Base-by-base conservation (phyloP, 176 grass and related monocot genomes). In the Zoysia japonica region DNA sequence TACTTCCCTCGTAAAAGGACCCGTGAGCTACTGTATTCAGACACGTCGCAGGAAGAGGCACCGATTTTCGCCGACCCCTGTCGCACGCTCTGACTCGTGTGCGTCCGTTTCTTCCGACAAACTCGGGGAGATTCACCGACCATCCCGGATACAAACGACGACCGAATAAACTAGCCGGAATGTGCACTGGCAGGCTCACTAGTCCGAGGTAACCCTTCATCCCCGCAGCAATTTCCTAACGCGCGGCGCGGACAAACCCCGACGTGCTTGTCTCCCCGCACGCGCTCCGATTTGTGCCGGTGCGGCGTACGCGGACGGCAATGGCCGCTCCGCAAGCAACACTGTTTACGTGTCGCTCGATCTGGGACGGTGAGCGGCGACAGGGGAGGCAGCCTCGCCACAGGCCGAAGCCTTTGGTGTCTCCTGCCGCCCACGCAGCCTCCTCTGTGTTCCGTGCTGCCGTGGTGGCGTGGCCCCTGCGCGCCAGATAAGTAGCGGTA, bases 371-470 rank as follows among this genome's bases (percentile, higher is more conserved):
- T 10, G 9, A 35, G 20, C 42, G 49, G 49, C 72, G 70, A 85
- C 82, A 59, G 28, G 76, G 81, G 63, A 67, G 76, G 87, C 77
- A 71, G 76, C 82, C 70, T 40, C 57, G 77, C 80, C 87, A 51
- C 77, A 11, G 47, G 70, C 65, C 77, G 9, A 89, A 59, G 71
- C 11, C 56, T 57, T 68, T 77, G 87, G 48, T 89, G 87, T 76
- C 48, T 89, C 87, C 82, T 81, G 87, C 88, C 79, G 80, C 56
- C 80, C 80, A 61, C 79, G 17, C 82, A 81, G 12, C 76, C 64
- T 80, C 65, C 50, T 37, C 80, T 55, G 88, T 86, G 84, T 79
- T 86, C 70, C 68, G 83, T 75, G 88, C 42, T 49, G 83, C 49
- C 48, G 38, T 11, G 62, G 16, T 28, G 28, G 28, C 28, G 28